phyloP scores from a whole-genome alignment of 805 yeast genomes.

The Metschnikowia aberdeeniae region DNA sequence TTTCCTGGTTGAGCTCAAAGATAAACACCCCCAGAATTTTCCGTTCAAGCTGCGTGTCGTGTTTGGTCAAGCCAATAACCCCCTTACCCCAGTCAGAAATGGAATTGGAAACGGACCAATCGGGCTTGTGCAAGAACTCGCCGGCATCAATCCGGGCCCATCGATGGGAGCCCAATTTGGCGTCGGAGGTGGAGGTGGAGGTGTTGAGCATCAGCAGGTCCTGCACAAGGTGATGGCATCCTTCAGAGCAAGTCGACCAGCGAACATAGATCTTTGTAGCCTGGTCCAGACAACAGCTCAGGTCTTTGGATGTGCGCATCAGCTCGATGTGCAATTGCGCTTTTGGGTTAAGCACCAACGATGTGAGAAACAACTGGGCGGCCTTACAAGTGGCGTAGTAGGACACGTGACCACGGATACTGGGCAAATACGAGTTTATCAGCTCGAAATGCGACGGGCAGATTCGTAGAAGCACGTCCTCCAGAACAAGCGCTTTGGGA shows the following conservation, averaged over 20 bases:
- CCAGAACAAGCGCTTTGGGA: constrained; percentile 41
- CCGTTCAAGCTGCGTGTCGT: constrained; percentile 31
- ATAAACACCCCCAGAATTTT: constrained; percentile 55
- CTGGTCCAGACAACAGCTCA: constrained; percentile 31
- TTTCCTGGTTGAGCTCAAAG: constrained; percentile 58
- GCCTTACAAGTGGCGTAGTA: constrained; percentile 57
- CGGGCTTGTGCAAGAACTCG: constrained; percentile 12
- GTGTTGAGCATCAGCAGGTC: not conserved
- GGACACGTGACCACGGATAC: constrained; percentile 50
- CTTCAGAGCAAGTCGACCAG: constrained; percentile 55
- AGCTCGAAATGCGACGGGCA: constrained; percentile 49
- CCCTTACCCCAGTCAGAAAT: constrained; percentile 30
- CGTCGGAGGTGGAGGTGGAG: constrained; percentile 39
- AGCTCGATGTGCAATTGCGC: constrained; percentile 51
- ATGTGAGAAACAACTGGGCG: constrained; percentile 49
- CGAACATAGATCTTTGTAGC: constrained; percentile 50
- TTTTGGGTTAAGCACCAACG: constrained; percentile 51
- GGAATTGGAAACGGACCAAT: constrained; percentile 21
- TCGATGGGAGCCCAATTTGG: constrained; percentile 37
- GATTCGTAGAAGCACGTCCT: constrained; percentile 48
- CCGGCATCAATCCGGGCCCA: constrained; percentile 36
- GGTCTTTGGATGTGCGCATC: constrained; percentile 32
- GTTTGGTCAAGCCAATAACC: constrained; percentile 29
- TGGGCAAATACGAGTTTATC: constrained; percentile 49
- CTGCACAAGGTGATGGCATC: constrained; percentile 43